Base-by-base conservation (phyloP, 1,284 basidiomycete genomes). In the Cutaneotrichosporon daszewskae region DNA sequence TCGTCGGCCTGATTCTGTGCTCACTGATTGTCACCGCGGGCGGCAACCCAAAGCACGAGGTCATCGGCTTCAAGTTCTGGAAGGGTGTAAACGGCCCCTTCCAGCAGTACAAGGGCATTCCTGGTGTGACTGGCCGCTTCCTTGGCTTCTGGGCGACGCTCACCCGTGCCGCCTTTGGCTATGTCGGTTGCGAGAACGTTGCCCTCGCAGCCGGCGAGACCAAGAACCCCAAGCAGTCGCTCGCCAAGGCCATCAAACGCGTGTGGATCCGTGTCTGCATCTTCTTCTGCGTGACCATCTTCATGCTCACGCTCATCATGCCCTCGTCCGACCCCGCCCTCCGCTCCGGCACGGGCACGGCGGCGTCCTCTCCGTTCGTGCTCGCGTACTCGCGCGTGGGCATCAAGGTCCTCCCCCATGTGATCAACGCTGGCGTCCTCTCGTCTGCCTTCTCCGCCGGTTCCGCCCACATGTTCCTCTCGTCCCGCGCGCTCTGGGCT, bases 331-430 rank as follows among this genome's bases (percentile, higher is more conserved):
- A 83, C 49, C 58, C 69, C 0, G 64, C 76, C 20, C 77, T 90
- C 24, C 69, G 77, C 49, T 71, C 84, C 39, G 62, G 62, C 42
- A 77, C 57, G 34, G 59, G 78, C 14, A 83, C 78, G 26, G 86
- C 86, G 35, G 78, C 80, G 4, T 79, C 79, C 6, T 87, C 83
- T 12, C 87, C 87, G 1, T 89, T 88, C 66, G 86, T 89, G 47
- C 85, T 89, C 53, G 86, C 65, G 34, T 65, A 64, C 54, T 60
- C 78, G 53, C 77, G 75, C 29, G 82, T 85, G 3, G 82, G 85
- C 26, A 90, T 91, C 69, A 80, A 78, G 51, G 76, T 74, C 7
- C 71, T 90, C 1, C 87, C 87, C 3, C 78, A 77, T 40, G 79
- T 75, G 46, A 72, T 77, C 64, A 76, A 77, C 60, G 88, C 89